Base-by-base conservation (phyloP, 805 yeast species). In the Candida xiaguanensis region DNA sequence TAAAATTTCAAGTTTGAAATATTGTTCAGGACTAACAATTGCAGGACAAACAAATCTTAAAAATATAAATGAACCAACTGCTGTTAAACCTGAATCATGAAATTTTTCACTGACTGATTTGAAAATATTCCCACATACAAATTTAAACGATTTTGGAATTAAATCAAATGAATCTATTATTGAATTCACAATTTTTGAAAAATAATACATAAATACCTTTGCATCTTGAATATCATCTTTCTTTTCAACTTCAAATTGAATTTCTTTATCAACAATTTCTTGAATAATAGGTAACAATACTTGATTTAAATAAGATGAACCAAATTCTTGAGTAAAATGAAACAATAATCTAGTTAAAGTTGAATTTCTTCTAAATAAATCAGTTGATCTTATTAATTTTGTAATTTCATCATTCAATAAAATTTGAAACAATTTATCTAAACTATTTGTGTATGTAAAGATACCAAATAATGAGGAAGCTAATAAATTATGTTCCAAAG, bases 11-110 rank as follows among this genome's bases (percentile, higher is more conserved):
- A 64, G 50, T 31, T 56, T 61, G 35, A 68, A 63, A 40, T 59
- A 71, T 5, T 82, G 70, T 41, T 86, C 95, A 0, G 97, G 97
- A 24, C 88, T 80, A 11, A 90, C 90, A 49, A 90, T 80, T 0
- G 95, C 95, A 9, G 98, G 97, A 55, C 95, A 89, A 47, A 89
- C 75, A 58, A 82, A 86, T 43, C 96, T 67, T 48, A 91, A 67
- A 52, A 91, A 90, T 39, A 91, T 67, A 55, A 85, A 91, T 0
- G 95, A 89, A 0, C 96, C 95, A 19, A 88, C 83, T 1, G 95
- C 88, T 28, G 80, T 69, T 18, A 67, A 45, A 27, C 75, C 67
- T 32, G 82, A 74, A 28, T 82, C 83, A 28, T 76, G 80, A 49
- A 83, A 83, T 47, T 77, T 78, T n/a, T 62, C 59, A 20, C 72